Base-by-base conservation (phyloP, 2,329 filamentous ascomycete species). In the Apiospora malaysiana region DNA sequence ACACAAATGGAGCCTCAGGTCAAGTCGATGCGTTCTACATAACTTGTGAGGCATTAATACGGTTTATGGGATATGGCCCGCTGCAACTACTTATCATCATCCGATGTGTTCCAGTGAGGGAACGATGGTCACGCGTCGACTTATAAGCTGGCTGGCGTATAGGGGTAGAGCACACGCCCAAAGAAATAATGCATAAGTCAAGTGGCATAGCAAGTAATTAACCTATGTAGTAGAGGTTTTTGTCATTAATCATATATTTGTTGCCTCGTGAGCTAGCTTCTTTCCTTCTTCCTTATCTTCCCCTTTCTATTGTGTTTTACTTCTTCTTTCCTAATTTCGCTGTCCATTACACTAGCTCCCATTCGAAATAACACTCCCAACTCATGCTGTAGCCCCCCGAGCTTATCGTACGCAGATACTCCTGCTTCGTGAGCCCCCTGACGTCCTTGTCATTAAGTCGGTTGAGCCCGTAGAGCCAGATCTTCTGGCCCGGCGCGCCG, bases 401-500 rank as follows among this genome's bases (percentile, higher is more conserved):
- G 4, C 80, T 81, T 75, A 83, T 85, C 2, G 78, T 74, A 16
- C 82, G 75, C 71, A 82, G 87, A 68, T 75, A 80, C 71, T 88
- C 84, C 66, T 83, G 80, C 70, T 83, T 84, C 21, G 84, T 83
- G 43, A 88, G 78, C 6, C 87, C 88, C 32, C 85, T 81, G 32
- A 82, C 85, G 69, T 87, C 84, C 68, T 78, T 78, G 5, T 82
- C 83, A 66, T 86, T 83, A 4, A 89, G 71, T 32, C 77, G 82
- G 14, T 78, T 87, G 47, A 97, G 83, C 25, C 89, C 88, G 71
- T 88, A 88, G 42, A 96, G 81, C 74, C 86, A 87, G 7, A 95
- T 83, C 69, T 86, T 89, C 81, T 94, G 89, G 0, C 93, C 93
- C 0, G 90, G 88, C 0, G 84, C 85, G 0, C 94, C 94, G 25